Conservation (phyloP, 83 land plant genomes). For the Larix sibirica region DNA sequence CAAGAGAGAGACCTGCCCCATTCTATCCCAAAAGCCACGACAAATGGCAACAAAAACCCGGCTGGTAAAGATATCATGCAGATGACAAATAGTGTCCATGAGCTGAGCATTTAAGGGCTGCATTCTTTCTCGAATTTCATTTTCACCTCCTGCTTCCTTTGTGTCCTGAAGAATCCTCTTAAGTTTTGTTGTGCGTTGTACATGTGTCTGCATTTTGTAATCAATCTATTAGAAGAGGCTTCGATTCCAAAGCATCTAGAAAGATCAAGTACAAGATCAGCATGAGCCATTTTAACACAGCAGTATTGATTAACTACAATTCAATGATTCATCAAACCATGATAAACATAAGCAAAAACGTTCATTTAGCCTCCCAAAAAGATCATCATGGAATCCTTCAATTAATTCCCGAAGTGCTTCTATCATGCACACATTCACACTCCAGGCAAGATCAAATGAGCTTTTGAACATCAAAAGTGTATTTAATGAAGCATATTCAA, state of each 20-base stretch:
- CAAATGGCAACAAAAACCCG: constrained; percentile 80
- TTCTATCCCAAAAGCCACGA: constrained; percentile 93
- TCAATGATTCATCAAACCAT: too few relatives aligned
- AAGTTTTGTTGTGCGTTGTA: constrained; percentile 70
- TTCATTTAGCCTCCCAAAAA: not conserved
- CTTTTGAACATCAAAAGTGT: not conserved
- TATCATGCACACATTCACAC: not conserved
- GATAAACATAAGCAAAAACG: too few relatives aligned
- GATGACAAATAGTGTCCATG: constrained; percentile 64
- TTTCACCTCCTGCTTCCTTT: constrained; percentile 83
- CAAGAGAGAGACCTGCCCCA: constrained; percentile 74
- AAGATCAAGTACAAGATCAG: not conserved
- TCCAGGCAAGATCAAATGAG: not conserved
- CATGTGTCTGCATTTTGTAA: constrained; percentile 56
- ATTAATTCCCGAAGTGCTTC: not conserved
- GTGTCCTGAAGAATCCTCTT: constrained; percentile 90
- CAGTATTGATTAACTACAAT: too few relatives aligned
- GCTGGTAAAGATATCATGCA: constrained; percentile 81
- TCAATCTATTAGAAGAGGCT: not conserved
- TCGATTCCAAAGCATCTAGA: not conserved
- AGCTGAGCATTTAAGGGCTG: constrained; percentile 80
- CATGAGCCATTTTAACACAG: not conserved
- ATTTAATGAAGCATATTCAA: not conserved
- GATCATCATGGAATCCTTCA: not conserved
- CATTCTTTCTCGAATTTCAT: constrained; percentile 92